Evolutionary conservation across 306 rosid species (phyloP).

Genomic region (Cucurbita maxima): DNA sequence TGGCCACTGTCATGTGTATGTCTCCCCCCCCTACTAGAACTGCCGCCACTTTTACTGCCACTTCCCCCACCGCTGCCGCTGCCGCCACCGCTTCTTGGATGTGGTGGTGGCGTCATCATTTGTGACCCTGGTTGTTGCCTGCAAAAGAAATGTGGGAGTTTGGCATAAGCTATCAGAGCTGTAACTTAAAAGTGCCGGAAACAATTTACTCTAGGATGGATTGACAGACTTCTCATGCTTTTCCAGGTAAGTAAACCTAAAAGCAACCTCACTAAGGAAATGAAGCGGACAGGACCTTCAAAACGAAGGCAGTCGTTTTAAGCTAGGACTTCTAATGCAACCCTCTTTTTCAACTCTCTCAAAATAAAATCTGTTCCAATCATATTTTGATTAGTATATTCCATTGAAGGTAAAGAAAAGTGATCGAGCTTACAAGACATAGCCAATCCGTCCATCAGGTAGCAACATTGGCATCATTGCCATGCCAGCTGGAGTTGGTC

Average conservation of each 20-base stretch:
- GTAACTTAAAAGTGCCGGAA: neutral
- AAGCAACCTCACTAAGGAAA: neutral
- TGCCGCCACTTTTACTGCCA: conserved; percentile 30
- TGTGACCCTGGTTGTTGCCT: conserved; percentile 85
- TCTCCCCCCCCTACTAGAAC: conserved; percentile 57
- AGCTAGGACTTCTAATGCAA: neutral
- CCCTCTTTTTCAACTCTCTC: neutral
- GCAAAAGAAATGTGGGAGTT: conserved; percentile 7
- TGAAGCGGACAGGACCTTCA: neutral
- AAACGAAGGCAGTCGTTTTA: neutral
- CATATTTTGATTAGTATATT: neutral
- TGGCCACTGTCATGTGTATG: conserved; percentile 37
- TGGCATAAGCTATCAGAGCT: neutral
- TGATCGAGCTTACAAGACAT: conserved; percentile 65
- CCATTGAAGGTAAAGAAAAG: neutral
- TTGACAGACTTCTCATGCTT: neutral
- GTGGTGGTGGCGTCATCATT: conserved; percentile 34
- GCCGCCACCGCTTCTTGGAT: conserved; percentile 45
- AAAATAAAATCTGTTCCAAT: neutral
- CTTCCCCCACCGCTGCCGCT: conserved; percentile 22
- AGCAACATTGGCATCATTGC: conserved; percentile 98
- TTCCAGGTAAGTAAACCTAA: neutral
- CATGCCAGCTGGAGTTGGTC: conserved; percentile 68
- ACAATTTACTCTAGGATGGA: neutral
- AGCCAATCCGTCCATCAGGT: conserved; percentile 86